Base-by-base conservation (phyloP, 1,284 basidiomycete genomes). In the Volvariella surrecta region DNA sequence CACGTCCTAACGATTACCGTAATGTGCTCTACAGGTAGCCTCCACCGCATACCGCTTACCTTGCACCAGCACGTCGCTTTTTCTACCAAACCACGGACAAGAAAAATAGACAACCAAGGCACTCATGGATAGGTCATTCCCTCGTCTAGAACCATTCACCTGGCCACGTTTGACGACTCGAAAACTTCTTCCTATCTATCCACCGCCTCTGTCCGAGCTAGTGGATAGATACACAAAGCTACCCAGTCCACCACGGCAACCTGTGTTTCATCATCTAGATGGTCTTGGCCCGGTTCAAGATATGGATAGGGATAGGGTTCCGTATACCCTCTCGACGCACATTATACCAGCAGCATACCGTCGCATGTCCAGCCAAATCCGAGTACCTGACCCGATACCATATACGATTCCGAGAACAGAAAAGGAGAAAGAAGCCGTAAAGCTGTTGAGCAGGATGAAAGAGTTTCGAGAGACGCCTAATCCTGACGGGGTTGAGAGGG, bases 321-420 rank as follows among this genome's bases (percentile, higher is more conserved):
- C 59, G 1, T 71, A 62, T 42, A 58, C 49, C 3, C 50, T 73
- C 1, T 74, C 74, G 1, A 83, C 83, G 0, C 89, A 92, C 53
- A 57, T 89, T 24, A 60, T 88, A n/a, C 85, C 86, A 0, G 79
- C 82, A 3, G 79, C 82, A 0, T 75, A 75, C 54, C 75, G 86
- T 2, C 71, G 85, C 8, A 68, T 69, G 11, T 67, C 67, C 1
- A 68, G 71, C 0, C 60, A 70, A 43, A 56, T 71, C 2, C 67
- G 73, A 1, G 50, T 68, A 0, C 73, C 73, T 1, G 38, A 22
- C 7, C 22, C 16, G 4, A 54, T 57, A 4, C 50, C 56, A 15
- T 43, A 45, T n/a, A 51, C 39, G 3, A 41, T 55, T 1, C 54
- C 52, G 21, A 70, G 66, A 49, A 58, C 54, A 13, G 64, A 54